phyloP scores from a whole-genome alignment of 495 filamentous ascomycete species.

The Rhypophila decipiens region DNA sequence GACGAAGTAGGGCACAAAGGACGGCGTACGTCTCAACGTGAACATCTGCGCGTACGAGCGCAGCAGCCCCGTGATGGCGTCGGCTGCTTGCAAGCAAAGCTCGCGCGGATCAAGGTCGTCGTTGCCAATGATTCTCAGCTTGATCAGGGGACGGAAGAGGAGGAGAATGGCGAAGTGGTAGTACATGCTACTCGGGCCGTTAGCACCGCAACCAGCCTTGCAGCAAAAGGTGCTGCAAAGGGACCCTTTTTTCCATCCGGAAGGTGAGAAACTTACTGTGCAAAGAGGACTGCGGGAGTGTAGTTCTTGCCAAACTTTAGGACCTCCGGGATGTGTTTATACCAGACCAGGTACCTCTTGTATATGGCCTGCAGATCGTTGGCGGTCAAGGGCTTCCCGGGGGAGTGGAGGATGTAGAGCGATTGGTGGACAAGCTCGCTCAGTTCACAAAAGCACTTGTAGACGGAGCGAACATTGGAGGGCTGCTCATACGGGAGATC shows the following conservation, averaged over 20 bases:
- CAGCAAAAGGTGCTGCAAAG: background rate
- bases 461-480: constrained; percentile 51
- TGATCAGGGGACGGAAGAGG: constrained; percentile 61
- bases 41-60: constrained; percentile 54
- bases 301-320: constrained; percentile 52
- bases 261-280: constrained; percentile 47
- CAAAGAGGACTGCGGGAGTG: constrained; percentile 55
- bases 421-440: constrained; percentile 62
- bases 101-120: constrained; percentile 56
- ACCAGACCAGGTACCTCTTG: constrained; percentile 56
- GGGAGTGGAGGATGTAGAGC: constrained; percentile 57
- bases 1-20: constrained; percentile 54
- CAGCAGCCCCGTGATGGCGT: constrained; percentile 52
- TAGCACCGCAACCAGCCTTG: constrained; percentile 3
- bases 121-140: constrained; percentile 51
- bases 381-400: constrained; percentile 51
- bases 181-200: constrained; percentile 46
- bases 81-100: constrained; percentile 54
- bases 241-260: background rate
- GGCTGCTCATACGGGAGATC: constrained; percentile 46
- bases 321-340: constrained; percentile 51
- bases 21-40: constrained; percentile 49
- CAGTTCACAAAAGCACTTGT: constrained; percentile 57
- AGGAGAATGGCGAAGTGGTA: constrained; percentile 58
- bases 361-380: constrained; percentile 50